Base-by-base conservation (phyloP, 2,329 filamentous ascomycete genomes). In the Alternaria alternata region DNA sequence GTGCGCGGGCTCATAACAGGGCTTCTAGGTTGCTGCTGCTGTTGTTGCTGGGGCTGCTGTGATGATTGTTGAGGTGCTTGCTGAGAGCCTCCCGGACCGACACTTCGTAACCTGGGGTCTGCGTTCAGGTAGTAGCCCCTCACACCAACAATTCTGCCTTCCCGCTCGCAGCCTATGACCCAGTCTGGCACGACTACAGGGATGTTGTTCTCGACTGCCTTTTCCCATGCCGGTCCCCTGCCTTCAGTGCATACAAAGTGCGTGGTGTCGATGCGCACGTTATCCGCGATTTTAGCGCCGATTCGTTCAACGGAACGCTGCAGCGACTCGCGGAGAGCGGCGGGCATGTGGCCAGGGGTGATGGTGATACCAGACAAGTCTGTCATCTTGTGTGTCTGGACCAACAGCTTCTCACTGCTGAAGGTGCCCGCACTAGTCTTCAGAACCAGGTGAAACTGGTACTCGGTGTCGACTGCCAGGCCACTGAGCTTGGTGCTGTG, bases 171-270 rank as follows among this genome's bases (percentile, higher is more conserved):
- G n/a, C 93, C 94, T 70, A 96, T 91, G 30, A 99, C 87, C 95
- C 95, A 99, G 79, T 99, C 95, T 20, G 95, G 95, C 39, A 95
- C 88, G 22, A 99, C 95, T 11, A 99, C 93, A 7, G 95, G 95
- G 55, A 99, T 96, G 78, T 98, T 99, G 87, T 94, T 96, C 82
- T 98, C 94, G 30, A 94, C 90, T 1, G 95, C 95, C 83, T 95
- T 96, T 81, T 99, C 95, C 95, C 95, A 99, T 12, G 90, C 86
- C 51, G 91, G 86, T 32, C 95, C 95, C 57, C 94, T 85, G 30
- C 94, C 94, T 78, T 99, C 95, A 9, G 93, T 96, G 65, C 94
- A 98, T 61, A 99, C 93, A 77, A 99, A 99, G 80, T 99, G 95
- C 16, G 95, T 99, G 1, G 95, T 99, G 78, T 99, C 95, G 75